Percentiles rank a stretch among this genome's conserved stretches.
These are phyloP conservation scores for Kregervanrija fluxuum DNA, from an alignment of 805 yeast genomes.

Conservation along the genomic window DNA sequence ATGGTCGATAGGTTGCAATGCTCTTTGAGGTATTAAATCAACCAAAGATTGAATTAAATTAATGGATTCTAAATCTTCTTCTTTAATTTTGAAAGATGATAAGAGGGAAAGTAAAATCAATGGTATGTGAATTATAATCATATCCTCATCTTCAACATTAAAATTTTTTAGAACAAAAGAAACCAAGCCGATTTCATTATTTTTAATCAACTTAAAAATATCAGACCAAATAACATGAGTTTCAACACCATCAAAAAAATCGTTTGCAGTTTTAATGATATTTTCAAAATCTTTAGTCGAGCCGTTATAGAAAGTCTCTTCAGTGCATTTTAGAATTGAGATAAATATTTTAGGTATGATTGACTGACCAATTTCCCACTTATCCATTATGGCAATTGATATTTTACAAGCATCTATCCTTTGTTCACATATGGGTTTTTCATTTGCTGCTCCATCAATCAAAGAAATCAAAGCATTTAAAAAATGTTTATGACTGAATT, in stretches of 20 bases:
- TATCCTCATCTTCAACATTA: conserved; percentile 81
- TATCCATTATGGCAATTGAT: conserved; percentile 71
- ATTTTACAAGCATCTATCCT: conserved; percentile 53
- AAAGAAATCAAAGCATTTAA: conserved; percentile 45
- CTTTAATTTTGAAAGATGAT: conserved; percentile 28
- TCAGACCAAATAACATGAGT: conserved; percentile 71
- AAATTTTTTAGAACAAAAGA: conserved; percentile 56
- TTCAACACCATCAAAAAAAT: conserved; percentile 84
- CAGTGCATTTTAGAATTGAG: conserved; percentile 42
- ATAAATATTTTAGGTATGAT: conserved; percentile 64
- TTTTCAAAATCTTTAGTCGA: conserved; percentile 30
- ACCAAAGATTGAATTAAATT: conserved; percentile 36
- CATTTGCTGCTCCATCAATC: conserved; percentile 28
- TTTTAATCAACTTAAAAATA: conserved; percentile 37
- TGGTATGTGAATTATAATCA: conserved; percentile 71
- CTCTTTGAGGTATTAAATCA: conserved; percentile 55
- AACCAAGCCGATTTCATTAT: conserved; percentile 39
- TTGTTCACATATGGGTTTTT: conserved; percentile 21
- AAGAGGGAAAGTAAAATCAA: conserved; percentile 39
- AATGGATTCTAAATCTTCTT: conserved; percentile 28
- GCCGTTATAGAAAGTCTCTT: conserved; percentile 16
- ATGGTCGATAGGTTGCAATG: conserved; percentile 48
- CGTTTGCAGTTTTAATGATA: conserved; percentile 49
- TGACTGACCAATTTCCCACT: conserved; percentile 87
- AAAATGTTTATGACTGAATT: conserved; percentile 46